Conservation (phyloP, 495 filamentous ascomycete species). For the Penicillium odoratum region DNA sequence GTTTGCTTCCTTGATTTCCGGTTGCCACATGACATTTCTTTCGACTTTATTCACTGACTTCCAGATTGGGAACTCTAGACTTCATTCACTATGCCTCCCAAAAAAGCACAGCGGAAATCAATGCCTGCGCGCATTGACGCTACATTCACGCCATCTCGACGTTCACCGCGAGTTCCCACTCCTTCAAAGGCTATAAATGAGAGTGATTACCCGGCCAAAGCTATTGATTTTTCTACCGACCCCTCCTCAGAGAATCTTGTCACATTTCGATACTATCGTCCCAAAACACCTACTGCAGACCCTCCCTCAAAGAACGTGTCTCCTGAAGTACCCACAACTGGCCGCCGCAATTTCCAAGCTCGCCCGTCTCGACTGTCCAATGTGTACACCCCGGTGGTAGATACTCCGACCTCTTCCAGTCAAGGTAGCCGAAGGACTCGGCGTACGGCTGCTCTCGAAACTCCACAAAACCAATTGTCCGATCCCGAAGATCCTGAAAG, state of each 20-base stretch:
- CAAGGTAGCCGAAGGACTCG: conserved; percentile 19
- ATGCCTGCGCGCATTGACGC: conserved; percentile 19
- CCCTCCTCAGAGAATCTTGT: conserved; percentile 11
- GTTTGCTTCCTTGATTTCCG: neutral
- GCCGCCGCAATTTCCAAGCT: conserved; percentile 22
- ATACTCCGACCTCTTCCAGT: conserved; percentile 16
- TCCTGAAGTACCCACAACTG: conserved; percentile 17
- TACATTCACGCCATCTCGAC: conserved; percentile 23
- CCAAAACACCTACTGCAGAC: conserved; percentile 10
- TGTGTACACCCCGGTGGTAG: conserved; percentile 26
- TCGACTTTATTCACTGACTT: conserved; percentile 8
- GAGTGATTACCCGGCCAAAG: conserved; percentile 7
- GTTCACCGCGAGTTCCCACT: conserved; percentile 21
- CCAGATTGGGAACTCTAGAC: conserved; percentile 8
- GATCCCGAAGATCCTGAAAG: conserved; percentile 19
- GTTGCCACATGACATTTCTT: neutral
- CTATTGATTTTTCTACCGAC: conserved; percentile 12
- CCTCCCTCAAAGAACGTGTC: neutral
- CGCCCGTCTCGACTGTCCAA: conserved; percentile 27
- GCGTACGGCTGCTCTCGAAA: conserved; percentile 17
- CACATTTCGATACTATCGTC: conserved; percentile 12
- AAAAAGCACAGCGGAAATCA: conserved; percentile 26
- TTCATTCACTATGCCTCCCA: conserved; percentile 26
- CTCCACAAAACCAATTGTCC: conserved; percentile 10
- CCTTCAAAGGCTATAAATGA: conserved; percentile 8